These are phyloP conservation scores for Ceratocystis colombiana DNA, from an alignment of 2,329 filamentous ascomycete species.

Conservation along the genomic window DNA sequence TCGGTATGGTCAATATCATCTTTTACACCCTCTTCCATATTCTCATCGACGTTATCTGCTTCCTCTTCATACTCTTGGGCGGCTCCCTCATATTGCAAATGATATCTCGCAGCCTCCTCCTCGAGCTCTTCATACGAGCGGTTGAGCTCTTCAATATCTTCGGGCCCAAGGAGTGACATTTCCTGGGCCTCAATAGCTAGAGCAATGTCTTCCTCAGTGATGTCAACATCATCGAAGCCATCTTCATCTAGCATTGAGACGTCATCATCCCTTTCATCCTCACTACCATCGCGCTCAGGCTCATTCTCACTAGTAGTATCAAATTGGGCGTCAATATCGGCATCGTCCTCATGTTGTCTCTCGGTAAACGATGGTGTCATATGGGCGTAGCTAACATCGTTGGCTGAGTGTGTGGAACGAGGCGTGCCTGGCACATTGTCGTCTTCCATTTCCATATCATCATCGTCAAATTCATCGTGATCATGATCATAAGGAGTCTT, in stretches of 20 bases:
- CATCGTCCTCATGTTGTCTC: slow-evolving; percentile 32
- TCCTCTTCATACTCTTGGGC: slow-evolving; percentile 1
- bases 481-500: background rate
- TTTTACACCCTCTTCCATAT: background rate
- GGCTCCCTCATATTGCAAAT: slow-evolving; percentile 14
- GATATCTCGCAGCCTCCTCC: slow-evolving; percentile 24
- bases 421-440: slow-evolving; percentile 14
- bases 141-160: slow-evolving; percentile 33
- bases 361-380: slow-evolving; percentile 44
- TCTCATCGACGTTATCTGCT: slow-evolving; percentile 23
- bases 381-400: background rate
- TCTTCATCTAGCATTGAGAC: slow-evolving; percentile 30
- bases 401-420: slow-evolving; percentile 13
- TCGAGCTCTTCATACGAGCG: slow-evolving; percentile 23
- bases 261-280: slow-evolving; percentile 26
- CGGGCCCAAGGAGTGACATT: slow-evolving; percentile 46
- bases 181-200: slow-evolving; percentile 50
- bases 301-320: slow-evolving; percentile 27
- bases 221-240: slow-evolving; percentile 39
- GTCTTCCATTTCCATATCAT: slow-evolving; percentile 24
- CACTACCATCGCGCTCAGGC: background rate
- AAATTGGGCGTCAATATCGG: slow-evolving; percentile 31
- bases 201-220: slow-evolving; percentile 47
- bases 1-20: too few relatives aligned
- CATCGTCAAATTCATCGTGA: slow-evolving; percentile 19